Conservation (phyloP, 2,329 filamentous ascomycete species). For the Aspergillus costaricaensis region DNA sequence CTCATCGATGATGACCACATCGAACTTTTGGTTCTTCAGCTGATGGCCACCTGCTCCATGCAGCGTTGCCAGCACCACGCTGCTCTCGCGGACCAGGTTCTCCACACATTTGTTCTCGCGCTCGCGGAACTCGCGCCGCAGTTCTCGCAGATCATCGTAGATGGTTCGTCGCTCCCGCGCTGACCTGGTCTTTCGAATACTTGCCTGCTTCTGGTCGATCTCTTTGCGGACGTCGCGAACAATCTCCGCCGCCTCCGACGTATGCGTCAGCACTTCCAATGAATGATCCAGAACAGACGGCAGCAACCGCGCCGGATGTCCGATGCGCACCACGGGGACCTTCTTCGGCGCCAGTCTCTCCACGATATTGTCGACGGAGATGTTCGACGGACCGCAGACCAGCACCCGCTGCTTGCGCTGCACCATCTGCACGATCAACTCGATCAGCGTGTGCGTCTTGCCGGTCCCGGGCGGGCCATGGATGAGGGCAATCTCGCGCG, state of each 20-base stretch:
- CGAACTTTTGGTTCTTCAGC: slow-evolving; percentile 76
- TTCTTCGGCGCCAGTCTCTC: slow-evolving; percentile 84
- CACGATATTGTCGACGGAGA: slow-evolving; percentile 97
- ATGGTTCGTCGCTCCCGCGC: slow-evolving; percentile 78
- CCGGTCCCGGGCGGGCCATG: slow-evolving; percentile 95
- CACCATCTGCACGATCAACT: slow-evolving; percentile 88
- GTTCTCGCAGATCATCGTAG: slow-evolving; percentile 79
- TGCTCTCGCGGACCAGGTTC: slow-evolving; percentile 72
- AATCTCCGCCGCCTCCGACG: slow-evolving; percentile 84
- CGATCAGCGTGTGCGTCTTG: slow-evolving; percentile 94
- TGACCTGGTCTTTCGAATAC: slow-evolving; percentile 81
- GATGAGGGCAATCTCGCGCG: slow-evolving; percentile 80
- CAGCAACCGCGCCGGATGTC: slow-evolving; percentile 86
- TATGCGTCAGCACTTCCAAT: slow-evolving; percentile 85
- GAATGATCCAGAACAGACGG: slow-evolving; percentile 88
- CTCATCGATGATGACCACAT: slow-evolving; percentile 94
- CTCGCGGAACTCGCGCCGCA: slow-evolving; percentile 85
- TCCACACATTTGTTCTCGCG: slow-evolving; percentile 80
- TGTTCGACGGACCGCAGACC: slow-evolving; percentile 96
- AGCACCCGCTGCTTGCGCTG: slow-evolving; percentile 72
- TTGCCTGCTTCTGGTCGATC: slow-evolving; percentile 88
- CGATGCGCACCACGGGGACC: slow-evolving; percentile 82
- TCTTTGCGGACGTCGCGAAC: slow-evolving; percentile 88
- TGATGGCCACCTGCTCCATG: slow-evolving; percentile 89
- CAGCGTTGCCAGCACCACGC: slow-evolving; percentile 87